These are phyloP conservation scores for Euphrasia arctica DNA, from an alignment of 305 asterid species.

Conservation along the genomic window DNA sequence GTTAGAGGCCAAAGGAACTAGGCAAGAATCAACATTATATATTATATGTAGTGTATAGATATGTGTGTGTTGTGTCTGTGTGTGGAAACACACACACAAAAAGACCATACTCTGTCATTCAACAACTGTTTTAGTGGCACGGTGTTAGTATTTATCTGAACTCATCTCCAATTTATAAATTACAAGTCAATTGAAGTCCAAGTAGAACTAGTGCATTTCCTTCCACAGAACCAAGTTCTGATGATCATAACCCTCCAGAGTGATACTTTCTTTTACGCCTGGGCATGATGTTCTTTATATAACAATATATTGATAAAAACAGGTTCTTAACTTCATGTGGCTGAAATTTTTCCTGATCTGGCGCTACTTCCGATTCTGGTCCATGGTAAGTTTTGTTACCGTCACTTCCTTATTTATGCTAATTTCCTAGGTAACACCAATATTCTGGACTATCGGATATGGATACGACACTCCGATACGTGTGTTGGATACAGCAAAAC, in stretches of 20 bases:
- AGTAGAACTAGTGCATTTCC: conserved; percentile 8
- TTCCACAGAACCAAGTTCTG: conserved; percentile 3
- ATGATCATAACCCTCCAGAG: conserved; percentile 3
- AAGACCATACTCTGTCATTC: no score
- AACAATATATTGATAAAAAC: conserved; percentile 29
- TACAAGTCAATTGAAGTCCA: conserved; percentile 11
- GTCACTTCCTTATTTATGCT: conserved; percentile 17
- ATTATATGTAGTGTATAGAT: no score
- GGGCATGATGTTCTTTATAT: conserved; percentile 20
- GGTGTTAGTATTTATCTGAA: conserved; percentile 1
- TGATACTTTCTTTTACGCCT: conserved; percentile 4
- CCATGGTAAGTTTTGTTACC: conserved; percentile 57
- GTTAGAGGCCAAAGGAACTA: conserved; percentile 16
- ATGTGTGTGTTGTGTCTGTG: no score
- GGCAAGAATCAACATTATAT: conserved; percentile 21
- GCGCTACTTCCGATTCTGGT: conserved; percentile 96
- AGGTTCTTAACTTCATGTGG: conserved; percentile 99
- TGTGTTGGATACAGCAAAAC: no score
- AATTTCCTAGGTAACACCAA: not conserved
- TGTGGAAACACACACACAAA: no score
- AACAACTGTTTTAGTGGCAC: not conserved
- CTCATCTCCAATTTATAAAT: conserved; percentile 13
- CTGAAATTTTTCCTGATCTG: conserved; percentile 92
- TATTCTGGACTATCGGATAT: conserved; percentile 9
- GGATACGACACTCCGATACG: no score